Evolutionary conservation across 2,329 filamentous ascomycete genomes (phyloP).

Genomic region (Alternaria sp.): DNA sequence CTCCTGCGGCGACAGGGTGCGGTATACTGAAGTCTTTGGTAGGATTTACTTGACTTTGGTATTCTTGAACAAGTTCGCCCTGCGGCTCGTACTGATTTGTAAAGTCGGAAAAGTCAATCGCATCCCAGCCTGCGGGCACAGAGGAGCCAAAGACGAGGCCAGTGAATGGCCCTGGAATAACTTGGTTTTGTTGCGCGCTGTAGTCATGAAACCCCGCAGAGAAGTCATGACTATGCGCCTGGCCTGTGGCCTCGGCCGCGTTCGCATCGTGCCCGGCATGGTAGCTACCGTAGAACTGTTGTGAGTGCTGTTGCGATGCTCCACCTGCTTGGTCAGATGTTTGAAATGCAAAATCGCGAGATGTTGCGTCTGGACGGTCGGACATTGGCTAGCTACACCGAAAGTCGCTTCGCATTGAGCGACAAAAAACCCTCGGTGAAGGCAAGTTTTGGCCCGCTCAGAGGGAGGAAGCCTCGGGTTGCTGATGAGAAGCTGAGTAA

Average conservation of each 20-base stretch:
- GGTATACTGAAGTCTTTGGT: conserved; percentile 54
- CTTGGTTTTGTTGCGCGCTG: conserved; percentile 29
- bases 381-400: conserved; percentile 41
- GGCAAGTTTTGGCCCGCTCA: conserved; percentile 2
- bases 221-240: conserved; percentile 28
- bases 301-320: conserved; percentile 30
- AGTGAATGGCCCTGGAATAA: conserved; percentile 30
- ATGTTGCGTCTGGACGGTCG: conserved; percentile 34
- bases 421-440: conserved; percentile 10
- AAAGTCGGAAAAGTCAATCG: conserved; percentile 47
- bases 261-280: conserved; percentile 39
- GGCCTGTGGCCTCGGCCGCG: conserved; percentile 29
- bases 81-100: conserved; percentile 55
- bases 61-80: conserved; percentile 55
- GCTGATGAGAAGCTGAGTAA: conserved; percentile 20
- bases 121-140: conserved; percentile 47
- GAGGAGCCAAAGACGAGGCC: conserved; percentile 35
- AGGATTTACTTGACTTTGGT: conserved; percentile 38
- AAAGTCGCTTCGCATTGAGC: conserved; percentile 25
- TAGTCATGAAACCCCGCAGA: conserved; percentile 33
- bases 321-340: conserved; percentile 46
- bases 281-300: conserved; percentile 35
- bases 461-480: neutral
- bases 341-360: conserved; percentile 45
- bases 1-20: conserved; percentile 29